A percentile compares a stretch with the other conserved stretches of the same genome.
These are phyloP conservation scores for Kalanchoe fedtschenkoi DNA, from an alignment of 164 flowering plant species.

Conservation along the genomic window DNA sequence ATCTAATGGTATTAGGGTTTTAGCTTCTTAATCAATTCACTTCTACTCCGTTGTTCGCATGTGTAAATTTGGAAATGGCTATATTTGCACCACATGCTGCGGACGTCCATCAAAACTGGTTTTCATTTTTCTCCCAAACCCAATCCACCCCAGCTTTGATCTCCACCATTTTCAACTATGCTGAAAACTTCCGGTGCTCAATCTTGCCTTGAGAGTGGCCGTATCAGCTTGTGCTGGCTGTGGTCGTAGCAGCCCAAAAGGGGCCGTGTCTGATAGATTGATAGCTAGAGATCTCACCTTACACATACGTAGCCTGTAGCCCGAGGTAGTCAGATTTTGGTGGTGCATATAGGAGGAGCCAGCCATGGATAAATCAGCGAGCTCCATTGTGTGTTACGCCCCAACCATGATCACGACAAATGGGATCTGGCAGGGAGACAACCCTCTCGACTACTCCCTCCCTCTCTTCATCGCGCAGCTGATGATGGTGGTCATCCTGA, in stretches of 20 bases:
- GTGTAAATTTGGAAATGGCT: neutral
- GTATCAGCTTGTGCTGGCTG: neutral
- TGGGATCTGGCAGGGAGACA: conserved; percentile 9
- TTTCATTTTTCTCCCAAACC: neutral
- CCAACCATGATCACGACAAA: conserved; percentile 9
- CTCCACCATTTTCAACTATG: neutral
- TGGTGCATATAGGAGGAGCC: neutral
- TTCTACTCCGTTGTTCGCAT: too few species aligned
- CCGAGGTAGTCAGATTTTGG: neutral
- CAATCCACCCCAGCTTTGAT: neutral
- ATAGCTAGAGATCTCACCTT: neutral
- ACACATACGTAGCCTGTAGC: neutral
- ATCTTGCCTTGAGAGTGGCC: neutral
- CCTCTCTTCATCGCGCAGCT: conserved; percentile 9
- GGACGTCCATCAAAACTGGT: neutral
- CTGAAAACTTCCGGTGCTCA: neutral
- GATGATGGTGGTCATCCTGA: conserved; percentile 1
- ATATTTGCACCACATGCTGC: neutral
- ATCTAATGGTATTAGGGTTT: neutral
- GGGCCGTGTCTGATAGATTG: too few species aligned
- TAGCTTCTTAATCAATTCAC: too few species aligned
- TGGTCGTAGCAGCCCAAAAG: too few species aligned
- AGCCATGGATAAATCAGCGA: neutral
- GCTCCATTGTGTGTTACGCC: conserved; percentile 5
- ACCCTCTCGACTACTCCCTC: conserved; percentile 7